Base-by-base conservation (phyloP, 23 red algal species). In the Chondrus crispus region DNA sequence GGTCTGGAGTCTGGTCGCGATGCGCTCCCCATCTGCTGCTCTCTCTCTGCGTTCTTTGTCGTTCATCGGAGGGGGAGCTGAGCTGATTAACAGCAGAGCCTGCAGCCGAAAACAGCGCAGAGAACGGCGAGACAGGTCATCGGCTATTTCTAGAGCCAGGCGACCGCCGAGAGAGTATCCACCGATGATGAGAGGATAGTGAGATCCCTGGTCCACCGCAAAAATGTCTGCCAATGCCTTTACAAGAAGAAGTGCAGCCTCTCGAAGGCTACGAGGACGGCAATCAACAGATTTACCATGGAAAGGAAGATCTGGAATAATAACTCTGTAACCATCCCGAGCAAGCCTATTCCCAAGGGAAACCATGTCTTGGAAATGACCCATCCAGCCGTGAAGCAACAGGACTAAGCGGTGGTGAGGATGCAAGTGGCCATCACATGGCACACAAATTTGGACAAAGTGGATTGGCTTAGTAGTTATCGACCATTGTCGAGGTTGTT, bases 91-190 rank as follows among this genome's bases (percentile, higher is more conserved):
- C 19, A 82, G 42, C 28, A 91, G 6, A 5, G 73, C 5, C 37
- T 53, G 42, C 8, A 82, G 38, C 3, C 40, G 51, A 18, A 91
- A 36, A 46, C 35, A 73, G 13, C 5, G 11, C 37, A 75, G 74
- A 33, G 4, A 12, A 8, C 36, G 18, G 30, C 48, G 9, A 13
- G 35, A 37, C 35, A 33, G 36, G 4, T 28, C 16, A 33, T 18
- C 24, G 73, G 58, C 57, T 18, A 91, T 12, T 82, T 91, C 88
- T 10, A 91, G 54, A 39, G 88, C 88, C 19, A 91, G 68, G 39
- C 88, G 88, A 29, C 88, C 88, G 54, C 88, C 88, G 45, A 91
- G 28, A 4, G 88, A 91, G 40, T 91, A 91, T 37, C 74, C 88
- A 3, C 69, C 77, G 16, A 91, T 80, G 4, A 46, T 60, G 4